Conservation (phyloP, 1,139 yeast species). For the Diutina siamensis region DNA sequence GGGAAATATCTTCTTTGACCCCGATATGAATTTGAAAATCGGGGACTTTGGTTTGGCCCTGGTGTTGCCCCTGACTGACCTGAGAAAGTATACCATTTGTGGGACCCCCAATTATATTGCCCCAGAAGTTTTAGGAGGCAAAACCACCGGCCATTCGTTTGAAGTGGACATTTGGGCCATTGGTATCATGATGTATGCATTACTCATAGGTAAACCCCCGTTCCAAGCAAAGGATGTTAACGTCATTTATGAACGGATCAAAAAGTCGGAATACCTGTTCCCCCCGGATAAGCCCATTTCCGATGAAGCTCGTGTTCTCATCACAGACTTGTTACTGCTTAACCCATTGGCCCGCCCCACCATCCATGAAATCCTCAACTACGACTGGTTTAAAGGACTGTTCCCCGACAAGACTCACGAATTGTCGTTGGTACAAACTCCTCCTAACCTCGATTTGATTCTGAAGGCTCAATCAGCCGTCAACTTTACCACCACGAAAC, state of each 20-base stretch:
- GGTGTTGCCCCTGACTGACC: slow-evolving; percentile 52
- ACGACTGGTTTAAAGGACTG: slow-evolving; percentile 76
- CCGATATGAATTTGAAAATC: slow-evolving; percentile 82
- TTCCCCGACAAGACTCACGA: slow-evolving; percentile 69
- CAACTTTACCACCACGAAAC: slow-evolving; percentile 60
- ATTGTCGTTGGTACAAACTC: slow-evolving; percentile 44
- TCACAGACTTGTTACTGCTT: slow-evolving; percentile 59
- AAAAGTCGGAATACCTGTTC: slow-evolving; percentile 67
- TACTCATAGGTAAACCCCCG: slow-evolving; percentile 89
- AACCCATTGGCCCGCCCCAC: slow-evolving; percentile 80
- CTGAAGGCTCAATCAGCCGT: slow-evolving; percentile 52
- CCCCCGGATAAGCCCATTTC: slow-evolving; percentile 68
- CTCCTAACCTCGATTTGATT: slow-evolving; percentile 45
- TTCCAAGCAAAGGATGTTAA: slow-evolving; percentile 94
- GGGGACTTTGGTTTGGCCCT: slow-evolving; percentile 98
- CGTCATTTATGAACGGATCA: slow-evolving; percentile 85
- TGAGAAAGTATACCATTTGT: slow-evolving; percentile 84
- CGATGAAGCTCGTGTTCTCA: slow-evolving; percentile 58
- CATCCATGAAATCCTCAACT: slow-evolving; percentile 65
- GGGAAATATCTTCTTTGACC: slow-evolving; percentile 90
- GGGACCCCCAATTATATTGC: slow-evolving; percentile 98
- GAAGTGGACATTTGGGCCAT: slow-evolving; percentile 97
- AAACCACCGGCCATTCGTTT: slow-evolving; percentile 78
- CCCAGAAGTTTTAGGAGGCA: slow-evolving; percentile 90
- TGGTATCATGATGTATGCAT: slow-evolving; percentile 90